Evolutionary conservation across 75 land plant genomes (phyloP).

Genomic region (Pseudotsuga menziesii): DNA sequence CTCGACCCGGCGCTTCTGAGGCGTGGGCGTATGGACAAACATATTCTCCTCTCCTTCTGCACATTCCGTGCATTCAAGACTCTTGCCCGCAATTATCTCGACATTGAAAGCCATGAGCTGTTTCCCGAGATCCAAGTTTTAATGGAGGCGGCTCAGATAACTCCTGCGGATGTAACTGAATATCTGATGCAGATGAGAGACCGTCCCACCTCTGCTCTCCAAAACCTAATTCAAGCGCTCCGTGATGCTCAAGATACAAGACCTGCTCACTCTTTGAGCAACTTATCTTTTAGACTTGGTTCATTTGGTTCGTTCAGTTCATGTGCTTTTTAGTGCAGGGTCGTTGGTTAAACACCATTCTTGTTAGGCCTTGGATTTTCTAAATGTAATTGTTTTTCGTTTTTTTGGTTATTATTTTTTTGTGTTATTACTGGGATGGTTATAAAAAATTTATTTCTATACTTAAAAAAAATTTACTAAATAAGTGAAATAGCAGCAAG

Average conservation of each 20-base stretch:
- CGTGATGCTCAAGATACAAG: background rate
- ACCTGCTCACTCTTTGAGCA: too few relatives aligned
- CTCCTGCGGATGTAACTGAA: background rate
- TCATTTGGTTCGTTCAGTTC: too few relatives aligned
- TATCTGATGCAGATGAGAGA: background rate
- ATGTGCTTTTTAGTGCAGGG: too few relatives aligned
- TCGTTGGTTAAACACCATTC: too few relatives aligned
- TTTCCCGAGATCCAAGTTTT: background rate
- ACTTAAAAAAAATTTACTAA: too few relatives aligned
- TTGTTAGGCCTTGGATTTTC: too few relatives aligned
- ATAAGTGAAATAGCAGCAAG: too few relatives aligned
- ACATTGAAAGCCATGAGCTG: conserved; percentile 16
- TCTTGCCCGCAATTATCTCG: conserved; percentile 29
- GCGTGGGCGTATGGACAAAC: background rate
- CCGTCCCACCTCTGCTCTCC: background rate
- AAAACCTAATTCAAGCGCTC: background rate
- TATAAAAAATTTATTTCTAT: too few relatives aligned
- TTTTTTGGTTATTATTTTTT: too few relatives aligned
- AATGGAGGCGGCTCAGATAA: background rate
- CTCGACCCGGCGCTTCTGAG: conserved; percentile 34
- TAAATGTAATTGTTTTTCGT: too few relatives aligned
- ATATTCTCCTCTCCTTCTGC: conserved; percentile 20
- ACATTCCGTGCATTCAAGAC: conserved; percentile 20
- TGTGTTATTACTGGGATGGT: too few relatives aligned
- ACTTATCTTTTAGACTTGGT: too few relatives aligned